A percentile compares a stretch with the other conserved stretches of the same genome.
These are phyloP conservation scores for Candida xiaguanensis DNA, from an alignment of 805 yeast species.

Conservation along the genomic window DNA sequence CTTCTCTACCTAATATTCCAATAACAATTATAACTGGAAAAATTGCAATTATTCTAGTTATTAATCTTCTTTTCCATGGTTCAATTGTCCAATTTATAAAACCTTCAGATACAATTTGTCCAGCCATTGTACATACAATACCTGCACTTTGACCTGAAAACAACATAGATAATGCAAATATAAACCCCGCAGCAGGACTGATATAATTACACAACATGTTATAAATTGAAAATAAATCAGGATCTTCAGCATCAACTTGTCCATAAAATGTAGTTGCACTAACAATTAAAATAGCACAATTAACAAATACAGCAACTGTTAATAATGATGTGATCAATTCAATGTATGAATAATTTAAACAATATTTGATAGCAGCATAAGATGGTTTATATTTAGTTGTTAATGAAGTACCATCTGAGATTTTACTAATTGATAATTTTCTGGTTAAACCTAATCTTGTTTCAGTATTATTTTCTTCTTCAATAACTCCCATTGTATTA, in stretches of 20 bases:
- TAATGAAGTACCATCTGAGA: slow-evolving; percentile 28
- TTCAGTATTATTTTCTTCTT: neutral
- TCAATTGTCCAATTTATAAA: slow-evolving; percentile 41
- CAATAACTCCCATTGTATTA: slow-evolving; percentile 6
- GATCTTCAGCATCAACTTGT: slow-evolving; percentile 44
- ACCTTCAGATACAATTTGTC: slow-evolving; percentile 44
- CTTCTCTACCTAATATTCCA: slow-evolving; percentile 37
- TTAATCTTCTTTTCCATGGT: slow-evolving; percentile 42
- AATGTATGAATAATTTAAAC: slow-evolving; percentile 36
- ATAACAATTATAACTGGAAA: slow-evolving; percentile 40
- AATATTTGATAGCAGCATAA: slow-evolving; percentile 38
- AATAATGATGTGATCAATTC: slow-evolving; percentile 40
- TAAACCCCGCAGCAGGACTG: slow-evolving; percentile 42
- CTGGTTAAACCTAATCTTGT: neutral
- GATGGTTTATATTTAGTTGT: slow-evolving; percentile 37
- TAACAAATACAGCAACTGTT: slow-evolving; percentile 42
- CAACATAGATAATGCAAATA: slow-evolving; percentile 44
- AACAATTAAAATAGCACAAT: slow-evolving; percentile 43
- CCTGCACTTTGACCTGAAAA: slow-evolving; percentile 48
- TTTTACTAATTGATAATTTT: slow-evolving; percentile 11
- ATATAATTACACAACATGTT: slow-evolving; percentile 41
- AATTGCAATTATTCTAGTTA: slow-evolving; percentile 40
- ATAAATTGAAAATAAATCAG: slow-evolving; percentile 43
- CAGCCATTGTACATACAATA: slow-evolving; percentile 47
- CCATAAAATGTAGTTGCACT: slow-evolving; percentile 40